Evolutionary conservation across 2,329 filamentous ascomycete genomes (phyloP).

Genomic region (Pseudomassariella vexata): DNA sequence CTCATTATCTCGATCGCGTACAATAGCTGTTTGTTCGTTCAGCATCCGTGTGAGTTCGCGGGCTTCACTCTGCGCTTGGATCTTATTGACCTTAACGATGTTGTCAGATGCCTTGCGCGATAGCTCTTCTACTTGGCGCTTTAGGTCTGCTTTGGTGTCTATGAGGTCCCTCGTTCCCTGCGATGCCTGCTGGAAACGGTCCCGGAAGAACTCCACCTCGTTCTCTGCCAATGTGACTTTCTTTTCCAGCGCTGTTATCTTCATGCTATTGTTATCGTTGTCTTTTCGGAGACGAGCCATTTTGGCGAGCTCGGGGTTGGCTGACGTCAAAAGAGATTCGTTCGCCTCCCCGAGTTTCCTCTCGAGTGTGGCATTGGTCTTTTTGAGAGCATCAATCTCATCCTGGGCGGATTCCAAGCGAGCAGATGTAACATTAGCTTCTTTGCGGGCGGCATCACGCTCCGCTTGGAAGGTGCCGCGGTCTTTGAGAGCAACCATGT

Average conservation of each 20-base stretch:
- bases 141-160: slow-evolving; percentile 40
- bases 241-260: slow-evolving; percentile 33
- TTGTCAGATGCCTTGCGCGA: slow-evolving; percentile 37
- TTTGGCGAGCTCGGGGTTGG: slow-evolving; percentile 30
- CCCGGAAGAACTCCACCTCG: slow-evolving; percentile 51
- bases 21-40: slow-evolving; percentile 32
- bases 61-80: slow-evolving; percentile 32
- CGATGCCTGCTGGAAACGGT: slow-evolving; percentile 54
- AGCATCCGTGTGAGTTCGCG: slow-evolving; percentile 31
- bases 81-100: slow-evolving; percentile 39
- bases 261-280: slow-evolving; percentile 32
- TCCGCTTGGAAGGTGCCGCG: slow-evolving; percentile 42
- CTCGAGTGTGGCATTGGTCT: slow-evolving; percentile 29
- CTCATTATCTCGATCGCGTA: slow-evolving; percentile 47
- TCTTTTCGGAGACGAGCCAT: slow-evolving; percentile 34
- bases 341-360: slow-evolving; percentile 29
- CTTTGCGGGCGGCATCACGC: slow-evolving; percentile 28
- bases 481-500: slow-evolving; percentile 34
- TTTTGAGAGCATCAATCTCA: slow-evolving; percentile 31
- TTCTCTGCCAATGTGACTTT: slow-evolving; percentile 28
- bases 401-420: slow-evolving; percentile 30
- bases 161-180: slow-evolving; percentile 37
- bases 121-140: slow-evolving; percentile 33
- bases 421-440: slow-evolving; percentile 26
- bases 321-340: slow-evolving; percentile 26